Evolutionary conservation across 306 rosid species (phyloP).

Genomic region (Albizia julibrissin): DNA sequence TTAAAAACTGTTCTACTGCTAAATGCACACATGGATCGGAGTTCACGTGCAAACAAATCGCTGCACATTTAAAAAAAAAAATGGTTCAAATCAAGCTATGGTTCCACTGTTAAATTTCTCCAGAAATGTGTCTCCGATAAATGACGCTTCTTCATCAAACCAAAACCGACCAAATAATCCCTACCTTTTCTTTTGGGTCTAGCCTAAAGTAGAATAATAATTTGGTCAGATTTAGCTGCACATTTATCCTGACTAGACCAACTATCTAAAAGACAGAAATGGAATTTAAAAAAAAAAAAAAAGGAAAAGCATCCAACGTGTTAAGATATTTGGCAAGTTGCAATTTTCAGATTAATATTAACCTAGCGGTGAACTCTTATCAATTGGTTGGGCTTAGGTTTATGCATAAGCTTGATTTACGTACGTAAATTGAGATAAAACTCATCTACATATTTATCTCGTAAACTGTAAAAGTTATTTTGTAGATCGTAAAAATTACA

Average conservation of each 20-base stretch:
- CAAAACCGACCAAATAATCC: background rate
- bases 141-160: constrained; percentile 6
- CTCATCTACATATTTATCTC: no score
- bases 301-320: background rate
- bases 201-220: background rate
- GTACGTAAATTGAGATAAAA: no score
- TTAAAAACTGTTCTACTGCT: background rate
- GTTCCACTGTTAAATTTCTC: background rate
- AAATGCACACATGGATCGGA: background rate
- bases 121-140: background rate
- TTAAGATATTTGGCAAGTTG: background rate
- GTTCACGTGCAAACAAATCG: background rate
- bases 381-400: no score
- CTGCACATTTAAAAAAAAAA: background rate
- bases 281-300: background rate
- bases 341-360: background rate
- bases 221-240: background rate
- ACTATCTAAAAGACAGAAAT: background rate
- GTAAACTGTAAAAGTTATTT: no score
- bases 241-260: background rate
- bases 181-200: background rate
- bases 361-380: background rate
- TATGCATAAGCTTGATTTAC: no score
- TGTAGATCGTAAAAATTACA: no score
- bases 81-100: background rate